Evolutionary conservation across 2,329 filamentous ascomycete species (phyloP).

Genomic region (Alternaria tenuissima): DNA sequence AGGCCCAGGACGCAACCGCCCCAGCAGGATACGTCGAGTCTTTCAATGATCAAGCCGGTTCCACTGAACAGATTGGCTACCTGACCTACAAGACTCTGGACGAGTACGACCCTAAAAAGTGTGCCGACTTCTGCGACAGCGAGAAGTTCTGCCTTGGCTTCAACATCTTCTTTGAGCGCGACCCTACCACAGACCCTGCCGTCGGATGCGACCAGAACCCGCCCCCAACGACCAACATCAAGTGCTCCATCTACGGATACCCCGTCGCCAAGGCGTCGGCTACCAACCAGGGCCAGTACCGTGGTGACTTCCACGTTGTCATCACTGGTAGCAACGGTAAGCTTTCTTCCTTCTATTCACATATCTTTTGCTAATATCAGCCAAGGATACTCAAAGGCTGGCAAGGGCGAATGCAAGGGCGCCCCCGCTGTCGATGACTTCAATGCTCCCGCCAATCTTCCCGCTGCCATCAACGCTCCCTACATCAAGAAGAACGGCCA

Average conservation of each 20-base stretch:
- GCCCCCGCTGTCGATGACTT: conserved; percentile 23
- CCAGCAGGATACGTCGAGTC: conserved; percentile 30
- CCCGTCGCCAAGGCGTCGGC: conserved; percentile 26
- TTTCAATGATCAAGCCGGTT: conserved; percentile 27
- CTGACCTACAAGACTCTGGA: conserved; percentile 38
- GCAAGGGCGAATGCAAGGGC: conserved; percentile 5
- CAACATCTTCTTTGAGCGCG: conserved; percentile 43
- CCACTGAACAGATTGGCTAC: conserved; percentile 38
- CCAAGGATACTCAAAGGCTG: conserved; percentile 35
- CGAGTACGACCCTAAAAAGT: conserved; percentile 25
- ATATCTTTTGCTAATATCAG: background rate
- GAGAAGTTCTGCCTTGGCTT: conserved; percentile 39
- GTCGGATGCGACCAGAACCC: conserved; percentile 32
- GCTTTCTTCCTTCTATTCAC: background rate
- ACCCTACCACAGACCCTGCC: conserved; percentile 27
- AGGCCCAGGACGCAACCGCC: no score
- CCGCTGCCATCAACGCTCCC: conserved; percentile 40
- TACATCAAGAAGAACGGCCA: conserved; percentile 16
- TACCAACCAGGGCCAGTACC: conserved; percentile 37
- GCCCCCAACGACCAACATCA: conserved; percentile 34
- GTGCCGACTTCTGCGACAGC: conserved; percentile 32
- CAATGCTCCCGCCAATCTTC: conserved; percentile 25
- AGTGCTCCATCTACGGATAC: conserved; percentile 42
- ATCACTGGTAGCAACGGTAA: conserved; percentile 37
- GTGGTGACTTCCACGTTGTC: conserved; percentile 36